These are phyloP conservation scores for Rhodotorula kratochvilovae DNA, from an alignment of 768 basidiomycete genomes.

Conservation along the genomic window DNA sequence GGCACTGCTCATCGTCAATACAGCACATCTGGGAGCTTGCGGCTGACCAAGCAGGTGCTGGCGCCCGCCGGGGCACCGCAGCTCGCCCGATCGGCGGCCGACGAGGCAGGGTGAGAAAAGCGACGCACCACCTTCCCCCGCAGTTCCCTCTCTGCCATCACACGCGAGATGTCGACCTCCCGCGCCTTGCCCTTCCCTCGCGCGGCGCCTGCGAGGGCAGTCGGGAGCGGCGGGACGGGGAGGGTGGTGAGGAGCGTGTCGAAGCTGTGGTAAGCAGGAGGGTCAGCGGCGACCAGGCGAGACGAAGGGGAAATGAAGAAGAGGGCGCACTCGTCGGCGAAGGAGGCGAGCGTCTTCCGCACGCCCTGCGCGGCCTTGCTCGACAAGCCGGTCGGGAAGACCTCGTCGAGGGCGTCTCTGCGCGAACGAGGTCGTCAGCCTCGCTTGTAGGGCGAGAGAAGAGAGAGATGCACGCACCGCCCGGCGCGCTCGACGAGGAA, in stretches of 20 bases:
- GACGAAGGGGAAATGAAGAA: neutral
- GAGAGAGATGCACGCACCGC: neutral
- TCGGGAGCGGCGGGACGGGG: neutral
- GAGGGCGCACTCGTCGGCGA: conserved; percentile 2
- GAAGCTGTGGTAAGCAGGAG: neutral
- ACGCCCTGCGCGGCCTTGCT: neutral
- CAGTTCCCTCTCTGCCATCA: neutral
- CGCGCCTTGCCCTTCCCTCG: neutral
- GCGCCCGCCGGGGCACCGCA: too few relatives aligned
- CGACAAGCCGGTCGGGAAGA: neutral
- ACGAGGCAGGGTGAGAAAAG: neutral
- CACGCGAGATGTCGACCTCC: neutral
- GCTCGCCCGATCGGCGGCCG: too few relatives aligned
- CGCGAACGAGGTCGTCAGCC: too few relatives aligned
- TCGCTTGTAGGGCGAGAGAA: too few relatives aligned
- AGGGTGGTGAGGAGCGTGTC: neutral
- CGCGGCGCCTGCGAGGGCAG: neutral
- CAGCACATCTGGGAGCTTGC: too few relatives aligned
- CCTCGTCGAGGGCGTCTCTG: neutral
- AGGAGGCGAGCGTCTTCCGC: neutral
- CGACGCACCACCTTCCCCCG: neutral
- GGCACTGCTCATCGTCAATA: neutral
- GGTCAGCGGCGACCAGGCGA: too few relatives aligned
- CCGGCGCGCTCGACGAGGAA: neutral
- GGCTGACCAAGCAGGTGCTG: too few relatives aligned